Base-by-base conservation (phyloP, 106 monocot species). In the Chionographis japonica region DNA sequence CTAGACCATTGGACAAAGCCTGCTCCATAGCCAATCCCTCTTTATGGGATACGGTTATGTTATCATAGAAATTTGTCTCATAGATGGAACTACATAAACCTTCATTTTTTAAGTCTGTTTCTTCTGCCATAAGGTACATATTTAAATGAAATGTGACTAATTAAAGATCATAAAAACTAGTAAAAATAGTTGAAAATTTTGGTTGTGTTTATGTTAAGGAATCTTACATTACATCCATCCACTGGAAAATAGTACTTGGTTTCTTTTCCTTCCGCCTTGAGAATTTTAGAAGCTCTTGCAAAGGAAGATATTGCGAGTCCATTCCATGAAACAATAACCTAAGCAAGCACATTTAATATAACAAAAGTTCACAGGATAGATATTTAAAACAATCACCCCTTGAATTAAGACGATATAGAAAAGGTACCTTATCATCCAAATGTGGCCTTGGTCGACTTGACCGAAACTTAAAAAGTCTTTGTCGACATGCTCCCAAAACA, bases 261-360 rank as follows among this genome's bases (percentile, higher is more conserved):
- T 71, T 61, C 91, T 71, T 67, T 72, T 1, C 71, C 51, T 77
- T 86, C 88, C 9, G 63, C 61, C 77, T 84, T 82, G 42, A 95
- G 86, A 62, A 91, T 75, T 76, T 82, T 83, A 16, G 95, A 91
- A 62, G 95, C 95, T 80, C 86, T 95, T 67, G 88, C 81, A 64
- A 95, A 92, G 19, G 95, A 63, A 37, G 95, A 95, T 60, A 95
- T 80, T 42, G 71, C 86, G 51, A 95, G 91, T 63, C 95, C 95
- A 73, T 95, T 95, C 95, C 95, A 95, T 64, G 95, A 91, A 35
- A 95, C 95, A 76, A 95, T 91, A 50, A 95, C 95, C 95, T 93
- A 67, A 63, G 50, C 6, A 81, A 61, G 49, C 49, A 54, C 40
- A 36, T 58, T 1, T 18, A 8, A 13, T 19, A 27, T 42, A 10